Evolutionary conservation across 352 stramenopile species (phyloP), one percentile per base, ranked within the genome.

Genomic region (Peronospora belbahrii): DNA sequence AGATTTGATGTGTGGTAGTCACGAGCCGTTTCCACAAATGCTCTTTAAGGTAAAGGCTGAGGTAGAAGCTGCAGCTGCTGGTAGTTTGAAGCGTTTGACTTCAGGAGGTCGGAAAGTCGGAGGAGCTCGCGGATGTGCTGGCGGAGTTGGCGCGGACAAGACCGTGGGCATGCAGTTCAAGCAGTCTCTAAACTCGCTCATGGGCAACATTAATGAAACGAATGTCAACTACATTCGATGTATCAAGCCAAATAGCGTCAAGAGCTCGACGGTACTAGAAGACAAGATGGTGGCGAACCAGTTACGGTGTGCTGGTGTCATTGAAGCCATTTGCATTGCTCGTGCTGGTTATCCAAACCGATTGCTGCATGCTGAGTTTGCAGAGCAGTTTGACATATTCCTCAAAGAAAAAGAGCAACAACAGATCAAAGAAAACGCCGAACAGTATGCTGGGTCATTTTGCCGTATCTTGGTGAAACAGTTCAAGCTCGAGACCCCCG

Each of bases 121-220:
- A 7, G 64, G 52, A 7, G 17, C 18, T 30, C 51, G 43, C 10
- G 44, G n/a, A n/a, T n/a, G n/a, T n/a, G n/a, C n/a, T n/a, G n/a
- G 39, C 3, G 35, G 39, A 3, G 28, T 41, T 19, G 51, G 56
- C 36, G 56, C 30, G 13, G 63, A 74, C 36, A 68, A 67, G 48
- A 92, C 70, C 0, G 75, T 88, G 18, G 77, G 72, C 13, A 88
- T 73, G 43, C 78, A 98, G 42, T 90, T 90, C 57, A 84, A 85
- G 42, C 51, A 67, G 42, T 83, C 70, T 9, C 56, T 89, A 9
- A 74, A 72, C 15, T 48, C 67, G 11, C 71, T 90, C 20, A 90
- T 88, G 78, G 63, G 63, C 13, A 83, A 66, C 28, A 88, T 90
- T 47, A 74, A 76, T 45, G 53, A 79, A 38, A 90, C 78, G 1